Conservation (phyloP, 2,329 filamentous ascomycete genomes). For the Fusarium burgessii region DNA sequence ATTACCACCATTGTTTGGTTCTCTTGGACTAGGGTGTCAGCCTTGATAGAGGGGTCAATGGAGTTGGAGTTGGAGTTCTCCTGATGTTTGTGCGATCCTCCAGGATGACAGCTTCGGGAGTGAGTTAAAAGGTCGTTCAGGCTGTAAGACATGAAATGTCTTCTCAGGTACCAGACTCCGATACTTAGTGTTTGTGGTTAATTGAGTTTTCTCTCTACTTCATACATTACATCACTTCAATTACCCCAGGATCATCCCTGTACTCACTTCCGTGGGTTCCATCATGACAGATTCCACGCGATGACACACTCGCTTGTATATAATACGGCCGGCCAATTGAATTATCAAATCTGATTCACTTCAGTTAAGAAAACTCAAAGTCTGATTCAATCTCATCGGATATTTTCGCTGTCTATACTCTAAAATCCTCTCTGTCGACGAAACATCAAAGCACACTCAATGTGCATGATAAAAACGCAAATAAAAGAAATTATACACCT, state of each 20-base stretch:
- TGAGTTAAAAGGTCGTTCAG: neutral
- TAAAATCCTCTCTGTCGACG: neutral
- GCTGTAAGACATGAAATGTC: neutral
- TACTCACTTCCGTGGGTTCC: slow-evolving; percentile 9
- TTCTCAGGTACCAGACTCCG: neutral
- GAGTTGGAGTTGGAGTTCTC: neutral
- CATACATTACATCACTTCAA: slow-evolving; percentile 24
- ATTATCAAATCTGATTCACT: neutral
- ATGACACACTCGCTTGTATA: neutral
- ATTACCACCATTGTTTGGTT: slow-evolving; percentile 22
- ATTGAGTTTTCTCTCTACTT: neutral
- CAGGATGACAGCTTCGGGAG: neutral
- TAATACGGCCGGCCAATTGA: neutral
- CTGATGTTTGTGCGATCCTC: neutral
- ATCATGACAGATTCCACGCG: slow-evolving; percentile 12
- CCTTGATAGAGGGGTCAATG: slow-evolving; percentile 27
- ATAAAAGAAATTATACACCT: slow-evolving; percentile 15
- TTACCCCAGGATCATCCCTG: slow-evolving; percentile 26
- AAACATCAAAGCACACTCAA: slow-evolving; percentile 7
- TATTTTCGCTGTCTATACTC: slow-evolving; percentile 15
- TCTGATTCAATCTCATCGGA: neutral
- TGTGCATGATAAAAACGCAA: slow-evolving; percentile 4
- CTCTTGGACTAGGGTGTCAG: slow-evolving; percentile 24
- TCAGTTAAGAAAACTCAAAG: neutral
- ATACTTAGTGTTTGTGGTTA: neutral